These are phyloP conservation scores for Isatis tinctoria DNA, from an alignment of 345 rosid genomes.

Conservation along the genomic window DNA sequence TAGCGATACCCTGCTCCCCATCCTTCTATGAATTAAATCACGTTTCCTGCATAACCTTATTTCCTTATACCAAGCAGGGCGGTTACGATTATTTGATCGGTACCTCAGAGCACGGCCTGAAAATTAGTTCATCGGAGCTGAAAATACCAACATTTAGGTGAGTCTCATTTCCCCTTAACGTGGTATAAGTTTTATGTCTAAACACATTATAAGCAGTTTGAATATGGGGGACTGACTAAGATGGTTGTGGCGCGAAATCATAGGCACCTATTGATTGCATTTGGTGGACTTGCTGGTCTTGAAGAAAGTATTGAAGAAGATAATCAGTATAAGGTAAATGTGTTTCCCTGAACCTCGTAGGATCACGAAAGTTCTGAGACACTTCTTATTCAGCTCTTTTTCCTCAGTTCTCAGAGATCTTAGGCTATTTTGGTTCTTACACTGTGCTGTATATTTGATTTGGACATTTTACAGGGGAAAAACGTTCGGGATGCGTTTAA, in stretches of 20 bases:
- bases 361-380: not conserved
- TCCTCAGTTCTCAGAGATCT: not conserved
- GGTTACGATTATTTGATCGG: constrained; percentile 89
- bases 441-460: not conserved
- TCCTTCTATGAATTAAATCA: not conserved
- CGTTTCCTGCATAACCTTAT: constrained; percentile 4
- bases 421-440: not conserved
- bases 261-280: constrained; percentile 89
- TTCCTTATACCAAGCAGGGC: constrained; percentile 47
- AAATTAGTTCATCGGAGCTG: constrained; percentile 63
- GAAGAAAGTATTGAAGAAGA: constrained; percentile 84
- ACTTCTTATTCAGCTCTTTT: not conserved
- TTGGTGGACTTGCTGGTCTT: constrained; percentile 94
- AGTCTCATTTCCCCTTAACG: not conserved
- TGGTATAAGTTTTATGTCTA: not conserved
- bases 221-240: constrained; percentile 1
- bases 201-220: not conserved
- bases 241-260: constrained; percentile 15
- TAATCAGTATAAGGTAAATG: constrained; percentile 55
- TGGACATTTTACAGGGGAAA: constrained; percentile 48
- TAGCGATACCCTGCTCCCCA: not conserved
- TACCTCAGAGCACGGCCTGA: constrained; percentile 94
- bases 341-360: not conserved
- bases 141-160: constrained; percentile 69
- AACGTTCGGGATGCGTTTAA: constrained; percentile 52